Evolutionary conservation across 2,329 filamentous ascomycete genomes (phyloP).

Genomic region (Pseudogymnoascus sp.): DNA sequence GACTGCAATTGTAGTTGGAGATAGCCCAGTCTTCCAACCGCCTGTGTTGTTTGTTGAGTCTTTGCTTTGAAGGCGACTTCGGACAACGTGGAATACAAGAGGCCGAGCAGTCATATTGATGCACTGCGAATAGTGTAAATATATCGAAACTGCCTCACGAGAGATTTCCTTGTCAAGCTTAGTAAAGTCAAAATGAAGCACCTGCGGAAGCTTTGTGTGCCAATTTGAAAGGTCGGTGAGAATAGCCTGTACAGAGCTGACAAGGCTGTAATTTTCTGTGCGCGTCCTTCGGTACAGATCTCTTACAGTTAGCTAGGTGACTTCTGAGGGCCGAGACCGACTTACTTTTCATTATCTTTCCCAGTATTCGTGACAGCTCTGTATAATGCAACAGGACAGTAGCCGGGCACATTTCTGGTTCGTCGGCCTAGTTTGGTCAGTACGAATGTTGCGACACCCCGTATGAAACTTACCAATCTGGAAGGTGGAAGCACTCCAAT

Average conservation of each 20-base stretch:
- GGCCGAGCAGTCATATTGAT: constrained; percentile 49
- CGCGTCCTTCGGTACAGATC: constrained; percentile 41
- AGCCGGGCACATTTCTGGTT: constrained; percentile 36
- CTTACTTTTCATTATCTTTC: constrained; percentile 35
- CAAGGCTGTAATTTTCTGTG: constrained; percentile 38
- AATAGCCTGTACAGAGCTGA: constrained; percentile 43
- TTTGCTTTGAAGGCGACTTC: constrained; percentile 34
- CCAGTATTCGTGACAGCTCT: constrained; percentile 42
- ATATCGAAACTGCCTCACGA: constrained; percentile 42
- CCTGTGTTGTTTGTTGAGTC: constrained; percentile 26
- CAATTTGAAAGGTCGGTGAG: constrained; percentile 40
- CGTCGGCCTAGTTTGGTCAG: constrained; percentile 19
- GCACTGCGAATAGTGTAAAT: constrained; percentile 48
- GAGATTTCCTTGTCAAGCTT: constrained; percentile 33
- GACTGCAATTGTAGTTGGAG: constrained; percentile 39
- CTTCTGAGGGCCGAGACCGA: no score
- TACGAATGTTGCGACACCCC: background rate
- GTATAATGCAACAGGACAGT: constrained; percentile 44
- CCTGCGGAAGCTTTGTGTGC: constrained; percentile 39
- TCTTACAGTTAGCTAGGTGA: constrained; percentile 15
- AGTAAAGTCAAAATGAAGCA: constrained; percentile 40
- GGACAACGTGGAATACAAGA: constrained; percentile 44
- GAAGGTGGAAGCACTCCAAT: constrained; percentile 36
- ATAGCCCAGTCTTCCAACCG: constrained; percentile 40
- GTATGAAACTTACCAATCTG: constrained; percentile 20